Evolutionary conservation across 2,329 filamentous ascomycete genomes (phyloP), one percentile per base, ranked within the genome.

Genomic region (Phyllosticta paracitricarpa): DNA sequence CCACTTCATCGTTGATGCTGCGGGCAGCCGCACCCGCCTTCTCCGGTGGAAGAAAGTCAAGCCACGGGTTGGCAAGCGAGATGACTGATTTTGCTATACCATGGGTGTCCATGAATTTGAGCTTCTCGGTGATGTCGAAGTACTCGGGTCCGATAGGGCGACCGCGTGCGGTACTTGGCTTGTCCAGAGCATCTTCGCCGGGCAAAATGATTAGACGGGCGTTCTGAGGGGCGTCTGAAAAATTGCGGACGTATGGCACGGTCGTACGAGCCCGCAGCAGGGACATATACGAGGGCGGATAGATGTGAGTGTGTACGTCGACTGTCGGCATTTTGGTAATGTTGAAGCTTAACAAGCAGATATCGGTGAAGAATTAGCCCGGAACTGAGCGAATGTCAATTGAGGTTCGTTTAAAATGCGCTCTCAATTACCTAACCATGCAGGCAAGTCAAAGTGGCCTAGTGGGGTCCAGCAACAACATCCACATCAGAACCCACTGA

Each of bases 51-150:
- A 96, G 76, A 70, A 96, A 97, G 74, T 97, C 92, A 2, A 97
- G 82, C 92, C 92, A 97, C 0, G 92, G 92, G 70, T 97, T 97
- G 14, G 92, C 92, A 24, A 96, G 84, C 0, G 89, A 94, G 64
- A 97, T 85, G 57, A 96, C 89, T 1, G 89, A 94, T 65, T 88
- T 85, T 73, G 88, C 83, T 71, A 97, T 96, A 59, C 78, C 78
- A 75, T 97, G 92, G 17, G 81, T 83, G 72, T 91, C 82, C 92
- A 97, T 97, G 76, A 97, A 96, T 56, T 84, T 81, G 14, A 96
- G 80, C 70, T 96, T 97, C 67, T 89, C 81, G 17, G 79, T 76
- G 62, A 96, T 86, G 54, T 90, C 89, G 64, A 87, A 89, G 79
- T 93, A 97, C 68, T 92, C 89, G 0, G 84, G 79, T 24, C 91